phyloP scores from a whole-genome alignment of 495 filamentous ascomycete genomes.

The Talaromyces borbonicus region DNA sequence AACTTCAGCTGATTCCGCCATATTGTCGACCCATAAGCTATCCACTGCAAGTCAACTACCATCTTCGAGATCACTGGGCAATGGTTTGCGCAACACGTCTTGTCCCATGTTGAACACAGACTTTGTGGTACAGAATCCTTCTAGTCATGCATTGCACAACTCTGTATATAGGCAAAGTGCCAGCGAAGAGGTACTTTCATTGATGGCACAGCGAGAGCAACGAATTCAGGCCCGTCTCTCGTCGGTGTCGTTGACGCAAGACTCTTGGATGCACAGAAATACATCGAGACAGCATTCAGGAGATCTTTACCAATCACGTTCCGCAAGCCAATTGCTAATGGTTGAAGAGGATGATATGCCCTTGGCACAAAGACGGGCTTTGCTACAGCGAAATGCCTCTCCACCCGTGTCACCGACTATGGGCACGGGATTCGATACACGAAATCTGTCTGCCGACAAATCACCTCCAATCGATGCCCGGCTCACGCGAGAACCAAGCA shows the following conservation, averaged over 20 bases:
- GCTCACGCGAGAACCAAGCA: conserved; percentile 10
- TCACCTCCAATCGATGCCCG: conserved; percentile 11
- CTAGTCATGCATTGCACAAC: conserved; percentile 21
- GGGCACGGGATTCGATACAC: conserved; percentile 6
- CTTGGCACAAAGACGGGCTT: conserved; percentile 54
- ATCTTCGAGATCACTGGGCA: background rate
- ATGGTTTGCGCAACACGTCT: conserved; percentile 28
- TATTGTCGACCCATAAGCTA: background rate
- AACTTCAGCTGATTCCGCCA: background rate
- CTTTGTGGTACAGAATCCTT: conserved; percentile 29
- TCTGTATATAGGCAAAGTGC: conserved; percentile 1
- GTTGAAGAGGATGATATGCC: conserved; percentile 59
- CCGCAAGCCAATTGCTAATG: conserved; percentile 12
- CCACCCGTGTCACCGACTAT: background rate
- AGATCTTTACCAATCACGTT: conserved; percentile 11
- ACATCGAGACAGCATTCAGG: conserved; percentile 21
- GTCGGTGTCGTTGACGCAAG: conserved; percentile 28
- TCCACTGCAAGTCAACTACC: background rate
- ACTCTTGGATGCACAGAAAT: conserved; percentile 24
- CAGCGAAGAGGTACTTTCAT: conserved; percentile 25
- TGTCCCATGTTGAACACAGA: conserved; percentile 32
- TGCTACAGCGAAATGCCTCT: conserved; percentile 36
- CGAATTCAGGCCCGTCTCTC: conserved; percentile 29
- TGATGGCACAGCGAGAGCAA: conserved; percentile 33
- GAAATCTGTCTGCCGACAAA: conserved; percentile 7